Conservation (phyloP, 2,329 filamentous ascomycete genomes). For the Cytospora mali region DNA sequence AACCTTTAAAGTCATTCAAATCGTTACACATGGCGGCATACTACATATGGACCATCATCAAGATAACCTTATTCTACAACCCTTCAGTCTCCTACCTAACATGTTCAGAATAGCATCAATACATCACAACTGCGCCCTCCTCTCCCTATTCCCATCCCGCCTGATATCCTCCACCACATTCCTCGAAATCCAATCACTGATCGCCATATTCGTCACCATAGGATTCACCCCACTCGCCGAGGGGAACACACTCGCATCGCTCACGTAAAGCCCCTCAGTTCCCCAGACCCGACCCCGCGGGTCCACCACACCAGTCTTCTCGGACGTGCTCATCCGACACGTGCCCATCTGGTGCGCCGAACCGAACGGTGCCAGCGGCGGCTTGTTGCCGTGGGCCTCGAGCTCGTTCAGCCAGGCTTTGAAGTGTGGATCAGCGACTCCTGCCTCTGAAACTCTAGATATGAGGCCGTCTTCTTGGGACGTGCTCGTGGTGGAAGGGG, state of each 20-base stretch:
- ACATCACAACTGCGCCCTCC: constrained; percentile 6
- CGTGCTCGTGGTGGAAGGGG: background rate
- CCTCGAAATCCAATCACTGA: constrained; percentile 63
- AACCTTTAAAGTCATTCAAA: background rate
- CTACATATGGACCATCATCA: background rate
- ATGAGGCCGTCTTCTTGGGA: constrained; percentile 4
- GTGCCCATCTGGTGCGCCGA: constrained; percentile 77
- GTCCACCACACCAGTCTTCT: constrained; percentile 56
- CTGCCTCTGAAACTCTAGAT: constrained; percentile 35
- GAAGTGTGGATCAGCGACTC: constrained; percentile 62
- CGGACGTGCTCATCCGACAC: constrained; percentile 64
- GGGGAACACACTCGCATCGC: constrained; percentile 72
- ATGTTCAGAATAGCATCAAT: background rate
- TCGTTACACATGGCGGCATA: background rate
- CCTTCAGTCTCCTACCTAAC: too few species aligned
- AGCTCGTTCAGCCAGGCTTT: constrained; percentile 58
- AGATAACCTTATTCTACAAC: background rate
- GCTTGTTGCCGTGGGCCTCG: constrained; percentile 48
- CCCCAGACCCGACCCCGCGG: constrained; percentile 63
- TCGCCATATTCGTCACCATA: constrained; percentile 73
- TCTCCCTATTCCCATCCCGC: constrained; percentile 5
- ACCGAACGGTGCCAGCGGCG: constrained; percentile 55
- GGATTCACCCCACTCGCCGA: constrained; percentile 75
- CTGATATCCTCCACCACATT: constrained; percentile 50
- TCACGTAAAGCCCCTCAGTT: constrained; percentile 62